A percentile compares a stretch with the other conserved stretches of the same genome.
Evolutionary conservation across 2,329 filamentous ascomycete genomes (phyloP).

Genomic region (Aspergillus pseudoviridinutans): DNA sequence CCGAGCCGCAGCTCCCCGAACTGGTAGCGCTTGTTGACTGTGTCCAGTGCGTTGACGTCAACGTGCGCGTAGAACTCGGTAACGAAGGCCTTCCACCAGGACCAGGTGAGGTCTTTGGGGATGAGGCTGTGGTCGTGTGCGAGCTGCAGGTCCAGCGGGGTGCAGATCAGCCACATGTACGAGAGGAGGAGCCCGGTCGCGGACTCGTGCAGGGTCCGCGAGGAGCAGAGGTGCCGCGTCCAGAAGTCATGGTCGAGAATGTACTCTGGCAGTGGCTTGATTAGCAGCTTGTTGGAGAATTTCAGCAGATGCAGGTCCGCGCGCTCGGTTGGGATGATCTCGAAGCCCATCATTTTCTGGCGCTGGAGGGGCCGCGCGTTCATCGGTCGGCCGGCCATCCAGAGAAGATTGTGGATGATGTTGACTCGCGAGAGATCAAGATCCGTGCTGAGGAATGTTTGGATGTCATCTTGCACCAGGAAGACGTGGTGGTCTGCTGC

Average conservation of each 20-base stretch:
- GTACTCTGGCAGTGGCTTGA: slow-evolving; percentile 27
- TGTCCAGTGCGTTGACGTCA: slow-evolving; percentile 25
- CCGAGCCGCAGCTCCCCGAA: slow-evolving; percentile 45
- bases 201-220: slow-evolving; percentile 18
- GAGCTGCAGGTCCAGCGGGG: slow-evolving; percentile 38
- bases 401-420: background rate
- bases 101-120: slow-evolving; percentile 35
- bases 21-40: slow-evolving; percentile 38
- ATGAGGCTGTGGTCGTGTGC: slow-evolving; percentile 30
- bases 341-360: slow-evolving; percentile 13
- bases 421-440: background rate
- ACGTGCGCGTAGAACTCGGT: slow-evolving; percentile 25
- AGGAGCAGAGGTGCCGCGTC: slow-evolving; percentile 14
- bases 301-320: slow-evolving; percentile 25
- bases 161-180: slow-evolving; percentile 39
- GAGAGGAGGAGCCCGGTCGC: slow-evolving; percentile 40
- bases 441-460: background rate
- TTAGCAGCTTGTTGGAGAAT: slow-evolving; percentile 14
- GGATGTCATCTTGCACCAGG: background rate
- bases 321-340: slow-evolving; percentile 22
- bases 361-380: slow-evolving; percentile 15
- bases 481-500: background rate
- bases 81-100: slow-evolving; percentile 35
- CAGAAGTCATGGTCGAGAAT: slow-evolving; percentile 22
- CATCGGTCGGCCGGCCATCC: background rate